phyloP scores from a whole-genome alignment of 1,284 basidiomycete species.

The Ganoderma multipileum region DNA sequence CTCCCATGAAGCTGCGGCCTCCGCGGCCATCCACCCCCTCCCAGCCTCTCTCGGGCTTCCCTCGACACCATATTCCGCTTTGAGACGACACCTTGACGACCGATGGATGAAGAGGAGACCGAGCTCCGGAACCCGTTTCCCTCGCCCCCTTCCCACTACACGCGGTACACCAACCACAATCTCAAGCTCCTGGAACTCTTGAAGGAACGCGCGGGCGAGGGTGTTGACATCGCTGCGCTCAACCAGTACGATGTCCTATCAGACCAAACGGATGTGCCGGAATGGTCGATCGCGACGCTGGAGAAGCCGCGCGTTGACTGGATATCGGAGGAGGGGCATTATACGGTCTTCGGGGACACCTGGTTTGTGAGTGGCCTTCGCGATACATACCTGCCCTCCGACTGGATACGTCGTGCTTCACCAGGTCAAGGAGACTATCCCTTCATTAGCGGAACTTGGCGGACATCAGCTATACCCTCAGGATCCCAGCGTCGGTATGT shows the following conservation, averaged over 20 bases:
- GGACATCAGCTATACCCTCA: conserved; percentile 76
- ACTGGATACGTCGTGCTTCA: background rate
- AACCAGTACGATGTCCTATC: conserved; percentile 66
- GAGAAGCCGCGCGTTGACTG: conserved; percentile 84
- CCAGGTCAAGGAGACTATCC: conserved; percentile 78
- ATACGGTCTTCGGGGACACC: conserved; percentile 79
- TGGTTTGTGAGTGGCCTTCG: conserved; percentile 67
- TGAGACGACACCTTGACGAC: background rate
- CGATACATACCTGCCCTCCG: conserved; percentile 16
- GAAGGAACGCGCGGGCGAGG: conserved; percentile 54
- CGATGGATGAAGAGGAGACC: conserved; percentile 72
- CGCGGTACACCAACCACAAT: conserved; percentile 74
- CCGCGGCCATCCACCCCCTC: conserved; percentile 2
- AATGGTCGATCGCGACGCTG: conserved; percentile 74
- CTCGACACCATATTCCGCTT: background rate
- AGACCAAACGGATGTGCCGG: conserved; percentile 74
- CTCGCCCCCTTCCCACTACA: conserved; percentile 81
- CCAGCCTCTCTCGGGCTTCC: background rate
- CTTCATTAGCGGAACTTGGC: conserved; percentile 73
- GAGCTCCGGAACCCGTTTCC: conserved; percentile 84
- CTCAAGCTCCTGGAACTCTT: conserved; percentile 67
- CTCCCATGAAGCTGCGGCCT: conserved; percentile 21
- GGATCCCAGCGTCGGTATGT: conserved; percentile 69
- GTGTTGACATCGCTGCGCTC: conserved; percentile 44
- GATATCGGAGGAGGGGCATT: conserved; percentile 75